Conservation (phyloP, 192 early-diverging fungal species). For the Coemansia sp. region DNA sequence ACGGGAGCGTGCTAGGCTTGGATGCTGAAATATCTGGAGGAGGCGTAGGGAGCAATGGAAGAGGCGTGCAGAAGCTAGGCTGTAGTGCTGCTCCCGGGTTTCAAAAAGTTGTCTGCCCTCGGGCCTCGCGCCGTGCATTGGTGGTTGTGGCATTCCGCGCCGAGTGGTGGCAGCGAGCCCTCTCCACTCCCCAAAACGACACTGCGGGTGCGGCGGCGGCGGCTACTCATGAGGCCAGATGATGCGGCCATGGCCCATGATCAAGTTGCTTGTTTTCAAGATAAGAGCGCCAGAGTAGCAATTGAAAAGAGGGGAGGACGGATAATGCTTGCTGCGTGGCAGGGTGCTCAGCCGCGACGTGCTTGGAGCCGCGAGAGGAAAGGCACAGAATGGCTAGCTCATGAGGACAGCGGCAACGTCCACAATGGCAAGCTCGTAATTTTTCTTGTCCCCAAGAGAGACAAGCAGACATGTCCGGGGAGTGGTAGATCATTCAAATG, state of each 20-base stretch:
- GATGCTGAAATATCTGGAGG: background rate
- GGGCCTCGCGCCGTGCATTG: background rate
- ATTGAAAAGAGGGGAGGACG: background rate
- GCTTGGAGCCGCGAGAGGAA: background rate
- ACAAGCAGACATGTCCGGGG: constrained; percentile 3
- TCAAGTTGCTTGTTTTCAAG: constrained; percentile 1
- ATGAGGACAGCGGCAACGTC: background rate
- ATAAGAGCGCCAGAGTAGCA: background rate
- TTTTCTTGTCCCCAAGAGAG: background rate
- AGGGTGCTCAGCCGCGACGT: constrained; percentile 4
- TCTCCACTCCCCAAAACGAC: background rate
- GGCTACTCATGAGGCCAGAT: constrained; percentile 7
- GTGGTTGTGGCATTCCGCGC: background rate
- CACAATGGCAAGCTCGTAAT: constrained; percentile 2
- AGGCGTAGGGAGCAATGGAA: no score
- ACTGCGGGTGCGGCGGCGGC: constrained; percentile 3
- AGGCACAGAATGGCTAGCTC: background rate
- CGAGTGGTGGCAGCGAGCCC: background rate
- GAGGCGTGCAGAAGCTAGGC: background rate
- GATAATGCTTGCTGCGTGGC: constrained; percentile 2
- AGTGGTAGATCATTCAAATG: constrained; percentile 2
- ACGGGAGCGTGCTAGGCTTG: background rate
- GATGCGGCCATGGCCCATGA: constrained; percentile 11
- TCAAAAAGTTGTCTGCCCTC: background rate
- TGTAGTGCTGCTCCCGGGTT: background rate